Conservation (phyloP, 2,329 filamentous ascomycete genomes). For the Cladosporium sp. region DNA sequence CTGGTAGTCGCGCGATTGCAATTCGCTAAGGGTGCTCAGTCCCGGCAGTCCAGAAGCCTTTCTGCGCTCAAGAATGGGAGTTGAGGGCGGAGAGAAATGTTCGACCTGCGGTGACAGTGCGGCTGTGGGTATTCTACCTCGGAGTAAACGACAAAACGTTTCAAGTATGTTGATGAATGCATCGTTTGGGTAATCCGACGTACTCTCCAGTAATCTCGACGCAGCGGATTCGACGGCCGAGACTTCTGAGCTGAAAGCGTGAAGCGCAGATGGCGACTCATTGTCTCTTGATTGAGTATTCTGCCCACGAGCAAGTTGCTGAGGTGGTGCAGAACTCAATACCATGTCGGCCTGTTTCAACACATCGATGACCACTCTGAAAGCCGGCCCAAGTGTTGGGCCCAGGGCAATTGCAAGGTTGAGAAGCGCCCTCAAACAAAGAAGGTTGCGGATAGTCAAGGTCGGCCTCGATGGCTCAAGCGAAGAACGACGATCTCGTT, state of each 20-base stretch:
- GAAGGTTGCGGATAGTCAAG: conserved; percentile 81
- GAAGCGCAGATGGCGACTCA: conserved; percentile 25
- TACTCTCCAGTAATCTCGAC: conserved; percentile 83
- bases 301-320: conserved; percentile 22
- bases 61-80: conserved; percentile 26
- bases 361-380: conserved; percentile 88
- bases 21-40: conserved; percentile 35
- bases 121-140: conserved; percentile 26
- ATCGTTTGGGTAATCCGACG: conserved; percentile 79
- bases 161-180: conserved; percentile 74
- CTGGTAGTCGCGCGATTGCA: conserved; percentile 41
- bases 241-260: conserved; percentile 66
- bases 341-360: conserved; percentile 91
- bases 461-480: conserved; percentile 50
- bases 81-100: conserved; percentile 22
- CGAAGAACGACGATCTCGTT: conserved; percentile 58
- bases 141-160: conserved; percentile 70
- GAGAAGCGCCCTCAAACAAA: conserved; percentile 86
- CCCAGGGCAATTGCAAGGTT: conserved; percentile 94
- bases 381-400: conserved; percentile 77
- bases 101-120: background rate
- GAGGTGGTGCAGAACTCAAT: conserved; percentile 48
- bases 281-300: conserved; percentile 18
- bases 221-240: conserved; percentile 86
- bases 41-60: conserved; percentile 42